phyloP scores from a whole-genome alignment of 148 eudicot genomes.

The Simmondsia chinensis region DNA sequence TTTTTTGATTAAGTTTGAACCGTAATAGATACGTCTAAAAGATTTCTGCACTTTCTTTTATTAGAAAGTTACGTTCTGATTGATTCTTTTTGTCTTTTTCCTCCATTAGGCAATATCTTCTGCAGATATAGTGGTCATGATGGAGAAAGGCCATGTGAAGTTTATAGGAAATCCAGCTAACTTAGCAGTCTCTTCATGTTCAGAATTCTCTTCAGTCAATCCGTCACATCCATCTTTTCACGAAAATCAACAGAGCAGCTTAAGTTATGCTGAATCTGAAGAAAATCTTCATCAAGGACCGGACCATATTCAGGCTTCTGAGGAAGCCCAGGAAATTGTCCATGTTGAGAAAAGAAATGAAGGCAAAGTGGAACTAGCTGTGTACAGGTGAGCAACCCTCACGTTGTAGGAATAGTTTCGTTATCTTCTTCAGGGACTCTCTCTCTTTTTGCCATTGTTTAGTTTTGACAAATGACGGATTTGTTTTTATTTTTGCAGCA shows the following conservation, averaged over 20 bases:
- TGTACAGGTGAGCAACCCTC: conserved; percentile 65
- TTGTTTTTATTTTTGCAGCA: conserved; percentile 44
- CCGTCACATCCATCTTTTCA: conserved; percentile 22
- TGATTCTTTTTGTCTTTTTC: conserved; percentile 5
- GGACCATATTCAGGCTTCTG: conserved; percentile 27
- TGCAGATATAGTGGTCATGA: conserved; percentile 70
- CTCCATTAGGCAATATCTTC: conserved; percentile 62
- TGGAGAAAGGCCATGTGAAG: conserved; percentile 70
- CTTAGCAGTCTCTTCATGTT: conserved; percentile 28
- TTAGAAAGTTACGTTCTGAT: conserved; percentile 1
- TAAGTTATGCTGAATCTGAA: conserved; percentile 13
- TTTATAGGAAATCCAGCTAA: conserved; percentile 70
- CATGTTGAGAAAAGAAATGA: conserved; percentile 72
- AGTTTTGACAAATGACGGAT: conserved; percentile 1
- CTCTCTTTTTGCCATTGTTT: neutral
- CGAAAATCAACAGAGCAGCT: conserved; percentile 15
- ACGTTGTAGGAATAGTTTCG: no score
- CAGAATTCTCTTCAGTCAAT: conserved; percentile 27
- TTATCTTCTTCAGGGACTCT: neutral
- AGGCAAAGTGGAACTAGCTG: conserved; percentile 73
- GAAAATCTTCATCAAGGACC: conserved; percentile 16
- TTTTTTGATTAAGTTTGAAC: no score
- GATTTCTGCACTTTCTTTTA: no score
- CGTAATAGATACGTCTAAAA: no score
- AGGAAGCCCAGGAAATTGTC: conserved; percentile 28